phyloP scores from a whole-genome alignment of 2,329 filamentous ascomycete species.

The Penicillium sclerotiorum region DNA sequence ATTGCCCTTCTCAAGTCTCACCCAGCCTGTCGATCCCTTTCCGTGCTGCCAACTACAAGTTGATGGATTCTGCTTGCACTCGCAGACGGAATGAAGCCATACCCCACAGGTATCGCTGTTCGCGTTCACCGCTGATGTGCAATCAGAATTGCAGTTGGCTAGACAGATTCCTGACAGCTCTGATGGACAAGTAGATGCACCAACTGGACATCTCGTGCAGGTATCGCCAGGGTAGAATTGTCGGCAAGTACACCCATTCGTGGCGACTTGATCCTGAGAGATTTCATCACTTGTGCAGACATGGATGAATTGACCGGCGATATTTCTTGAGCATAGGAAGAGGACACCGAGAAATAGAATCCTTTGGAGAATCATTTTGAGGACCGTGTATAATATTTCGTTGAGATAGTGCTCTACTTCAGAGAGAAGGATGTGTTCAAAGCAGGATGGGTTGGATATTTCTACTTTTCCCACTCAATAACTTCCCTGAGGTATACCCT shows the following conservation, averaged over 20 bases:
- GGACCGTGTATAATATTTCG: not conserved
- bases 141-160: constrained; percentile 3
- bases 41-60: not conserved
- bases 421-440: not conserved
- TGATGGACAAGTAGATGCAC: not conserved
- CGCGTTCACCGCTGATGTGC: not conserved
- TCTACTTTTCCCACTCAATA: not conserved
- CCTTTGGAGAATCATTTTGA: not conserved
- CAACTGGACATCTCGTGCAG: not conserved
- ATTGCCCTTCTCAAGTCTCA: not conserved
- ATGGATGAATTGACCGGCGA: not conserved
- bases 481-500: not conserved
- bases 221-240: not conserved
- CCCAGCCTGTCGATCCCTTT: not conserved
- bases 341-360: not conserved
- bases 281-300: not conserved
- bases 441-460: not conserved
- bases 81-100: constrained; percentile 5
- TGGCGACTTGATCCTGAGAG: not conserved
- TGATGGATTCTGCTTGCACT: not conserved
- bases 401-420: not conserved
- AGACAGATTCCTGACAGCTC: not conserved
- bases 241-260: not conserved
- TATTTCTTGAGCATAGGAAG: not conserved
- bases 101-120: constrained; percentile 5